Evolutionary conservation across 2,329 filamentous ascomycete genomes (phyloP).

Genomic region (Aspergillus pseudonomiae): DNA sequence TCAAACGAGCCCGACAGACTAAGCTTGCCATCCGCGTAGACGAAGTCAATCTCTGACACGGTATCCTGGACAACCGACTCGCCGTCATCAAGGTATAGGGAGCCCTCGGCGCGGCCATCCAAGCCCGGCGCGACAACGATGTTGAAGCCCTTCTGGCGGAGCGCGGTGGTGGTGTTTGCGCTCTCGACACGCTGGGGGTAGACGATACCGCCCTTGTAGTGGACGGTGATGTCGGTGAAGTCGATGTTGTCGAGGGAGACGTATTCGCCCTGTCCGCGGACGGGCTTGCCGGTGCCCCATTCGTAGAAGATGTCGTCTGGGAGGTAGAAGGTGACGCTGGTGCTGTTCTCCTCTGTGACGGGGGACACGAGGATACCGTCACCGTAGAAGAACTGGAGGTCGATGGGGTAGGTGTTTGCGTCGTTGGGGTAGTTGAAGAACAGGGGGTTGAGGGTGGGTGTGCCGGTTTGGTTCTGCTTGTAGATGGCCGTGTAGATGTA

Average conservation of each 20-base stretch:
- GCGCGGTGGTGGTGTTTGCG: not conserved
- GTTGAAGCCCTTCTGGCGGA: not conserved
- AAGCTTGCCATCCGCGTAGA: not conserved
- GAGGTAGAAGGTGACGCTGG: slow-evolving; percentile 6
- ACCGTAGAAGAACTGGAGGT: not conserved
- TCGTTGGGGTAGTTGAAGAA: not conserved
- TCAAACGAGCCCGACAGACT: not conserved
- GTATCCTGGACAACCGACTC: not conserved
- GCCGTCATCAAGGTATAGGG: not conserved
- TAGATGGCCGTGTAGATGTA: not conserved
- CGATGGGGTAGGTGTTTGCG: not conserved
- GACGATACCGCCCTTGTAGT: not conserved
- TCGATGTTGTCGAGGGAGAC: not conserved
- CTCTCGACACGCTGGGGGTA: not conserved
- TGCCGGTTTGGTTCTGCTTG: not conserved
- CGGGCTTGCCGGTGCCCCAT: slow-evolving; percentile 6
- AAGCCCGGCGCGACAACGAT: not conserved
- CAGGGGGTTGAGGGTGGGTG: not conserved
- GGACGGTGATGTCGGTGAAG: not conserved
- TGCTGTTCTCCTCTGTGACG: slow-evolving; percentile 7
- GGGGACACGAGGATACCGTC: slow-evolving; percentile 2
- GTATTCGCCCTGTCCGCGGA: slow-evolving; percentile 7
- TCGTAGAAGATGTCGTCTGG: slow-evolving; percentile 12
- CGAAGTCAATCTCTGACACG: not conserved
- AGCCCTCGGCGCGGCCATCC: not conserved